Percentiles rank a stretch among this genome's conserved stretches.
Evolutionary conservation across 371 early-diverging fungal genomes (phyloP).

Genomic region (Actinomortierella ambigua): DNA sequence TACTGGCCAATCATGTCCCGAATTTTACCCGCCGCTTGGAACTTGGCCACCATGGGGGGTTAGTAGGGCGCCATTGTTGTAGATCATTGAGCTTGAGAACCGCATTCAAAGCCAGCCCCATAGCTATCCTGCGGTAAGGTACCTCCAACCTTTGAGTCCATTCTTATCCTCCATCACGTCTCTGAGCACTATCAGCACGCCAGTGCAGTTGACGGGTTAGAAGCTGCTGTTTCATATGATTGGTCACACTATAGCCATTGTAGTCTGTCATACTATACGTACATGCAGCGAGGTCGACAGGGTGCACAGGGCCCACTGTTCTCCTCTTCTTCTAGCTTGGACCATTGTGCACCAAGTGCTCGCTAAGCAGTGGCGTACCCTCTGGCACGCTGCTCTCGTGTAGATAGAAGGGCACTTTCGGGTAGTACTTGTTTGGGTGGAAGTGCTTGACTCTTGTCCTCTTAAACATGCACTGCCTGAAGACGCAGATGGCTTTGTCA

Average conservation of each 20-base stretch:
- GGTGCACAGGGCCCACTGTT: neutral
- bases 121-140: neutral
- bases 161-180: neutral
- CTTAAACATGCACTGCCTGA: neutral
- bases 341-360: neutral
- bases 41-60: constrained; percentile 1
- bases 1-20: neutral
- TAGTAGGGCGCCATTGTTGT: neutral
- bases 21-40: neutral
- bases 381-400: neutral
- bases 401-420: neutral
- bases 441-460: neutral
- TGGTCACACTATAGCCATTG: no score
- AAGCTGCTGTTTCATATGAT: no score
- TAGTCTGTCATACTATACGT: no score
- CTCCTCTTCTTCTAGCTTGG: neutral
- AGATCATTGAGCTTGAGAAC: neutral
- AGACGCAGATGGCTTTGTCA: neutral
- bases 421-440: neutral
- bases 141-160: constrained; percentile 1
- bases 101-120: constrained; percentile 1
- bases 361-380: neutral
- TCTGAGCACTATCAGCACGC: neutral
- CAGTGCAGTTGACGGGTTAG: no score
- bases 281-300: neutral